These are phyloP conservation scores for Colletotrichum sp. DNA, from an alignment of 2,329 filamentous ascomycete genomes.

Conservation along the genomic window DNA sequence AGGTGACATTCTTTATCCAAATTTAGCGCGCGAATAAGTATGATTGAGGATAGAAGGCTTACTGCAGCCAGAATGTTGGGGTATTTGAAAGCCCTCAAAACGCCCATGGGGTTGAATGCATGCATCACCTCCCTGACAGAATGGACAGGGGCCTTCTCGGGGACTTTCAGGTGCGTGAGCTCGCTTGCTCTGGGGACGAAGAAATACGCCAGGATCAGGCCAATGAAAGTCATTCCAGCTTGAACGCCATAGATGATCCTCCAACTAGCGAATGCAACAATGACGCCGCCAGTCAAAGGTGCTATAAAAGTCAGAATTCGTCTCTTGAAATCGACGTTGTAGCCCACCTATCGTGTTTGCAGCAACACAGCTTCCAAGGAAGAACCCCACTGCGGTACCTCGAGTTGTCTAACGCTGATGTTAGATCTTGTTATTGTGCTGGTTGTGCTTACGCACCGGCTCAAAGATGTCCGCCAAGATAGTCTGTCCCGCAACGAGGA, in stretches of 20 bases:
- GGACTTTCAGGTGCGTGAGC: constrained; percentile 54
- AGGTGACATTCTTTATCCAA: constrained; percentile 2
- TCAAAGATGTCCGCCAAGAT: constrained; percentile 23
- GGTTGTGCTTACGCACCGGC: not conserved
- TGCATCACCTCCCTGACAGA: not conserved
- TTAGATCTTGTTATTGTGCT: not conserved
- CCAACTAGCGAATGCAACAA: constrained; percentile 73
- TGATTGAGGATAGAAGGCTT: constrained; percentile 27
- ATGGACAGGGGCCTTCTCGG: constrained; percentile 43
- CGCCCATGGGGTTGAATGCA: constrained; percentile 71
- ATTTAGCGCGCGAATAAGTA: fast-evolving
- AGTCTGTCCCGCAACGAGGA: constrained; percentile 18
- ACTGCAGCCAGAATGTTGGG: constrained; percentile 67
- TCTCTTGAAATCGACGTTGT: too few species aligned
- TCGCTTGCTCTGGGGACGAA: constrained; percentile 74
- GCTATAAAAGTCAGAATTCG: not conserved
- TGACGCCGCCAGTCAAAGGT: constrained; percentile 58
- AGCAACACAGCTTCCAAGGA: constrained; percentile 21
- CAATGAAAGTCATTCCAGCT: constrained; percentile 63
- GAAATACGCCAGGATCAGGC: constrained; percentile 59
- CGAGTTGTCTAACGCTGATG: not conserved
- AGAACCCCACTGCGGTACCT: constrained; percentile 20
- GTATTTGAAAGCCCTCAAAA: constrained; percentile 68
- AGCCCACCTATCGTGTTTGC: constrained; percentile 13
- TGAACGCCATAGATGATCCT: constrained; percentile 75